Conservation (phyloP, 2,329 filamentous ascomycete species). For the Colletotrichum lindemuthianum region DNA sequence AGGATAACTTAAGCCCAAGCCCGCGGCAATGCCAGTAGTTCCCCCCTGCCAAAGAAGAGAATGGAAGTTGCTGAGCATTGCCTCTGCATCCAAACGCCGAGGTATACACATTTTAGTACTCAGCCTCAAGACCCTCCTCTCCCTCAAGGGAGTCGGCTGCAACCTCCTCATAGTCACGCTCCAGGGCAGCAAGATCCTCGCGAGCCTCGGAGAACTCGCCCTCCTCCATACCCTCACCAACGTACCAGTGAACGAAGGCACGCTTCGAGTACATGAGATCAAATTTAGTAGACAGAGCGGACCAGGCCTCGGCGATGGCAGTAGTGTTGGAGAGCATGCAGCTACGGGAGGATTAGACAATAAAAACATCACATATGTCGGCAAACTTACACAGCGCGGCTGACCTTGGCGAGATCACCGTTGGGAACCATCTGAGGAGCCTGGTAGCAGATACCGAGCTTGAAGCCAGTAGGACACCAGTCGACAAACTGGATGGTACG, state of each 20-base stretch:
- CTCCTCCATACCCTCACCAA: slow-evolving; percentile 99
- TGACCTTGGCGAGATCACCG: slow-evolving; percentile 96
- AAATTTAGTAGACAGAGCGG: slow-evolving; percentile 95
- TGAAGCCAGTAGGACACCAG: slow-evolving; percentile 99
- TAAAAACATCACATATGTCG: not conserved
- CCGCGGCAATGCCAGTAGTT: slow-evolving; percentile 14
- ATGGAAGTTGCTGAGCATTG: slow-evolving; percentile 22
- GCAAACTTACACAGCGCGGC: slow-evolving; percentile 89
- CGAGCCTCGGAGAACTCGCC: slow-evolving; percentile 99
- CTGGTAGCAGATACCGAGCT: slow-evolving; percentile 99
- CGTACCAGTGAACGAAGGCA: slow-evolving; percentile 99
- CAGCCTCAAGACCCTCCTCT: slow-evolving; percentile 85
- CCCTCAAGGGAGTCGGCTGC: slow-evolving; percentile 92
- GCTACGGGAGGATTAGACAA: slow-evolving; percentile 51
- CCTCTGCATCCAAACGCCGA: slow-evolving; percentile 31
- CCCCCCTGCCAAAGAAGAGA: slow-evolving; percentile 16
- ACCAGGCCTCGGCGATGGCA: slow-evolving; percentile 98
- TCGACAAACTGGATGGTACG: slow-evolving; percentile 99
- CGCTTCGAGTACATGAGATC: slow-evolving; percentile 99
- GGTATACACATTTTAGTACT: slow-evolving; percentile 74
- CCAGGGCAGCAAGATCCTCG: slow-evolving; percentile 96
- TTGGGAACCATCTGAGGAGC: slow-evolving; percentile 95
- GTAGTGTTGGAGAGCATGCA: slow-evolving; percentile 99
- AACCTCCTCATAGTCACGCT: slow-evolving; percentile 99
- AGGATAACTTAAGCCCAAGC: slow-evolving; percentile 17